These are phyloP conservation scores for Termitomyces sp. DNA, from an alignment of 768 basidiomycete species.

Conservation along the genomic window DNA sequence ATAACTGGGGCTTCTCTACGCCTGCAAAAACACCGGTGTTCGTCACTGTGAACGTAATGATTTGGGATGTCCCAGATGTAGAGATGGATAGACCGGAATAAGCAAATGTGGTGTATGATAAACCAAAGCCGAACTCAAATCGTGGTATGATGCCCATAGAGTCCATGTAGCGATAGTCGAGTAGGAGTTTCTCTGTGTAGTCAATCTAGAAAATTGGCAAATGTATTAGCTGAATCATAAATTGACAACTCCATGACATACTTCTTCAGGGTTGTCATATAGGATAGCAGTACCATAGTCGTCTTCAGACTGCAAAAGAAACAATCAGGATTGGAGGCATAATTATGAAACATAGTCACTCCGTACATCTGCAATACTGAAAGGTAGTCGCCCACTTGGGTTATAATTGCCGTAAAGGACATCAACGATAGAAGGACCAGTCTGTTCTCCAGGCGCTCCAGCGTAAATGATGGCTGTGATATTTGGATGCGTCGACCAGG, in stretches of 20 bases:
- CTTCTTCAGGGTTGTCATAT: conserved; percentile 26
- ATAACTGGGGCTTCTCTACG: conserved; percentile 49
- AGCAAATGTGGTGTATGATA: conserved; percentile 67
- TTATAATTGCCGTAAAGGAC: conserved; percentile 74
- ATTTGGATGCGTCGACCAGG: conserved; percentile 75
- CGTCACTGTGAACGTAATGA: conserved; percentile 36
- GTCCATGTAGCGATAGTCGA: conserved; percentile 69
- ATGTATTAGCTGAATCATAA: not conserved
- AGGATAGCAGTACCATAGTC: conserved; percentile 40
- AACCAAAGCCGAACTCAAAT: conserved; percentile 67
- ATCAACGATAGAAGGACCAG: conserved; percentile 72
- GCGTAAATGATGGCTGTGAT: conserved; percentile 57
- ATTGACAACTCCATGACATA: not conserved
- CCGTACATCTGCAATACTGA: conserved; percentile 64
- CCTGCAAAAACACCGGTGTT: conserved; percentile 45
- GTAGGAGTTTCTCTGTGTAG: conserved; percentile 57
- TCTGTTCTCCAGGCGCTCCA: conserved; percentile 65
- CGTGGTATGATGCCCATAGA: conserved; percentile 44
- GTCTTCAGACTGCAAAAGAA: conserved; percentile 23
- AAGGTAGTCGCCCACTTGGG: conserved; percentile 68
- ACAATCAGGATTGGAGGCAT: not conserved
- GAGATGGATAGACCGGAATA: conserved; percentile 47
- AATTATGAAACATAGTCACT: not conserved
- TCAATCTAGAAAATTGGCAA: conserved; percentile 37
- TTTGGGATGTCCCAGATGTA: conserved; percentile 24